Evolutionary conservation across 192 early-diverging fungal species (phyloP), one percentile per base, ranked within the genome.

Genomic region (Jimgerdemannia flammicorona): DNA sequence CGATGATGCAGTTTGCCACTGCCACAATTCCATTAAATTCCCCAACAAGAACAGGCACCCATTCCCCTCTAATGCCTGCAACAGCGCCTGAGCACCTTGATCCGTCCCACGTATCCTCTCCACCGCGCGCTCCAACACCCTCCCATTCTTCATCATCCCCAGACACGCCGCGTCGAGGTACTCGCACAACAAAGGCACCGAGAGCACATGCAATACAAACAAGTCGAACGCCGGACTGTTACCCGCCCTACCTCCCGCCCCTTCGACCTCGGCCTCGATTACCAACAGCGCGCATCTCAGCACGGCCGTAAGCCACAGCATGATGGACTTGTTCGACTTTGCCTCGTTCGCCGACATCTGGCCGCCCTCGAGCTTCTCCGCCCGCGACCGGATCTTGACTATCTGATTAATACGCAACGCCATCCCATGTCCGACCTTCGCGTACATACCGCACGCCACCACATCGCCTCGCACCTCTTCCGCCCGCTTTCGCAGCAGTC

Each of bases 11-110:
- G 49, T 59, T 59, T 59, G 49, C 14, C 0, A 59, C 6, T 77
- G 68, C 44, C 64, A 78, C 63, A 73, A n/a, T 19, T 67, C 72
- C n/a, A 76, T 44, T 49, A 79, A 40, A 41, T 82, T 82, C 17
- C 69, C 77, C 7, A 79, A 40, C 41, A 82, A 49, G 74, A 82
- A 82, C 8, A 82, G 8, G 40, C 69, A 75, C 3, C 72, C 75
- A 14, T 82, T 78, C 6, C 77, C 81, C 0, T 63, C 74, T 3
- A 82, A 18, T 3, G 43, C 40, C 18, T 18, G 63, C 4, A 43
- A 44, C 18, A 43, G 69, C 42, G 67, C 20, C 6, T 74, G 20
- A 18, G 39, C 19, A 44, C 64, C 74, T 4, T 42, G 73, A 11
- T 70, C 40, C 11, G 44, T 18, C 19, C 70, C 40, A 11, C 19